Base-by-base conservation (phyloP, 2,329 filamentous ascomycete genomes). In the Phaeoacremonium minimum region DNA sequence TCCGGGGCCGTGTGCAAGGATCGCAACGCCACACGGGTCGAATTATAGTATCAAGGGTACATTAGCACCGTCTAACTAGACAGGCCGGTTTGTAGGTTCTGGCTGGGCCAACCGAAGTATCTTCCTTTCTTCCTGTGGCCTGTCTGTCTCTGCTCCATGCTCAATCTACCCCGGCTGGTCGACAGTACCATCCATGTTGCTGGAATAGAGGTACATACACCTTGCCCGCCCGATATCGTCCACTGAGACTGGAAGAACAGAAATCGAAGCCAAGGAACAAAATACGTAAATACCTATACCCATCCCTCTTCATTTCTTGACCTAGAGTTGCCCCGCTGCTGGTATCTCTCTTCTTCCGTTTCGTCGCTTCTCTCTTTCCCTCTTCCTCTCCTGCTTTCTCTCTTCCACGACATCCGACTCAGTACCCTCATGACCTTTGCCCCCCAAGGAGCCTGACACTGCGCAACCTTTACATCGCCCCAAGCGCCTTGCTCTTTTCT, bases 11-110 rank as follows among this genome's bases (percentile, higher is more conserved):
- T 39, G 28, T 45, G 48, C 55, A 55, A 47, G 55, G 55, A 43
- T 46, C 31, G 37, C 46, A 48, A 51, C 55, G 56, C 55, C 56
- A 57, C 52, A 48, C 44, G 43, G 37, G 31, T 41, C 46, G 22
- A 45, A 46, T 42, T n/a, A n/a, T n/a, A n/a, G n/a, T n/a, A n/a
- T n/a, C n/a, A n/a, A n/a, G n/a, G n/a, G n/a, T n/a, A n/a, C n/a
- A n/a, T n/a, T n/a, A n/a, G n/a, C n/a, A 42, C 36, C 37, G 36
- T 32, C 44, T 41, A 44, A 42, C 40, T 46, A 38, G 26, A 37
- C 29, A 40, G n/a, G 16, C 17, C 30, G 9, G 9, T 32, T 47
- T 29, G 49, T 50, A 52, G 47, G 46, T 26, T n/a, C n/a, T n/a
- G n/a, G n/a, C n/a, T n/a, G n/a, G n/a, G n/a, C n/a, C n/a, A n/a